These are phyloP conservation scores for Delphinella strobiligena DNA, from an alignment of 2,329 filamentous ascomycete genomes.

Conservation along the genomic window DNA sequence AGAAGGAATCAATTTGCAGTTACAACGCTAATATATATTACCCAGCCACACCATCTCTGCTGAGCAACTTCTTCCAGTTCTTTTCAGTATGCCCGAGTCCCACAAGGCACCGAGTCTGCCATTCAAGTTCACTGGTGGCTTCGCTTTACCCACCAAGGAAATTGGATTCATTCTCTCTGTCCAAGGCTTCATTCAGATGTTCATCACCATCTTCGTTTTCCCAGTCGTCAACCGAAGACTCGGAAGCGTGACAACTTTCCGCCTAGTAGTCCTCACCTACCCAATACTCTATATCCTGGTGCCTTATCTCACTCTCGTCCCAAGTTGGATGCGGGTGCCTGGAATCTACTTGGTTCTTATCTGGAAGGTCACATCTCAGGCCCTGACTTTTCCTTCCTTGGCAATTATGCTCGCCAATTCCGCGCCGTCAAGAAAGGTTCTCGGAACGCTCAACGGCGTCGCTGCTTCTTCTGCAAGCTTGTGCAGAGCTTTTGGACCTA, in stretches of 20 bases:
- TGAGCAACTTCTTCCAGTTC: constrained; percentile 84
- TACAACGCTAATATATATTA: background rate
- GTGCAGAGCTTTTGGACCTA: constrained; percentile 78
- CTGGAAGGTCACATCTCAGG: constrained; percentile 88
- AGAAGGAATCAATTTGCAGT: constrained; percentile 8
- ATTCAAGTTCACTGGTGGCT: constrained; percentile 81
- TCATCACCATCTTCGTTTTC: constrained; percentile 75
- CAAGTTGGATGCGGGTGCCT: constrained; percentile 55
- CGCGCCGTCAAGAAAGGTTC: constrained; percentile 67
- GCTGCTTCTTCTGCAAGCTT: constrained; percentile 85
- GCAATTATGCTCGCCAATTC: constrained; percentile 83
- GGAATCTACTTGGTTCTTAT: constrained; percentile 69
- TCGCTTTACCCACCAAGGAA: constrained; percentile 67
- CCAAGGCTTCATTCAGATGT: constrained; percentile 81
- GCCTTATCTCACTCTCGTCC: constrained; percentile 80
- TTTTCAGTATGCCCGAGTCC: constrained; percentile 61
- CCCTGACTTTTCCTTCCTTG: constrained; percentile 81
- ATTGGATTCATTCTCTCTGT: constrained; percentile 82
- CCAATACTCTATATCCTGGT: constrained; percentile 78
- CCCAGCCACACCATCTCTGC: constrained; percentile 89
- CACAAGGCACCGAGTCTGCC: constrained; percentile 48
- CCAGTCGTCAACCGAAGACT: constrained; percentile 63
- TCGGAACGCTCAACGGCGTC: constrained; percentile 86
- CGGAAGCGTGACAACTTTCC: constrained; percentile 71
- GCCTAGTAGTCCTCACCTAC: constrained; percentile 68